Conservation (phyloP, 257 asterid genomes). For the Craterostigma plantagineum region DNA sequence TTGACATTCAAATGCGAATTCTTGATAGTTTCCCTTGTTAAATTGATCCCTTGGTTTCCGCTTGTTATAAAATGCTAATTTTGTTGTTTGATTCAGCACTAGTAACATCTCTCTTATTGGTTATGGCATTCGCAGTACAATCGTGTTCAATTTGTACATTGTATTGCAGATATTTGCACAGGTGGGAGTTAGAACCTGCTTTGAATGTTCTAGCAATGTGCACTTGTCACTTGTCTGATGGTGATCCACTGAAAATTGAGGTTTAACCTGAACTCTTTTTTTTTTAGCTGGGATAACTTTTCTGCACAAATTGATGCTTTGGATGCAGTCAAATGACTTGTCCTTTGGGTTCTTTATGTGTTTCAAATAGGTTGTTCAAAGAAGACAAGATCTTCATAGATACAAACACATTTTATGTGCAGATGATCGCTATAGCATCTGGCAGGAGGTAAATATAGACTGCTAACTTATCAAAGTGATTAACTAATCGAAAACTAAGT, state of each 20-base stretch:
- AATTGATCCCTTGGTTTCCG: too few relatives aligned
- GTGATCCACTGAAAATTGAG: slow-evolving; percentile 54
- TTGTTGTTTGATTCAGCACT: background rate
- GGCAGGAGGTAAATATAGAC: slow-evolving; percentile 67
- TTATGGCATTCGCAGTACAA: too few relatives aligned
- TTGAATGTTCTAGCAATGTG: slow-evolving; percentile 92
- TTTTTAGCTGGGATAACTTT: background rate
- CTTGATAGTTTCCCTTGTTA: too few relatives aligned
- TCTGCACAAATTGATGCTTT: background rate
- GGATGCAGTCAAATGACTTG: too few relatives aligned
- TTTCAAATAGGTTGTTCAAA: slow-evolving; percentile 40
- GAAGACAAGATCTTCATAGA: slow-evolving; percentile 73
- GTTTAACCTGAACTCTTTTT: slow-evolving; percentile 23
- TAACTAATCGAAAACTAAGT: too few relatives aligned
- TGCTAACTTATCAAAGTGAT: slow-evolving; percentile 5
- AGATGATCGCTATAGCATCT: slow-evolving; percentile 70
- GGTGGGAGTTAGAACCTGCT: slow-evolving; percentile 92
- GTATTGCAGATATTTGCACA: slow-evolving; percentile 42
- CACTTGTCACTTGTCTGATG: slow-evolving; percentile 64
- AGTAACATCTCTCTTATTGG: background rate
- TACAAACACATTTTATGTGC: slow-evolving; percentile 84
- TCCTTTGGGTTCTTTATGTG: background rate
- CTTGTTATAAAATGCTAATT: too few relatives aligned
- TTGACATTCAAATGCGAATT: too few relatives aligned
- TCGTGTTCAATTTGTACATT: slow-evolving; percentile 8